These are phyloP conservation scores for Pinus tabuliformis DNA, from an alignment of 75 land plant species.

Conservation along the genomic window DNA sequence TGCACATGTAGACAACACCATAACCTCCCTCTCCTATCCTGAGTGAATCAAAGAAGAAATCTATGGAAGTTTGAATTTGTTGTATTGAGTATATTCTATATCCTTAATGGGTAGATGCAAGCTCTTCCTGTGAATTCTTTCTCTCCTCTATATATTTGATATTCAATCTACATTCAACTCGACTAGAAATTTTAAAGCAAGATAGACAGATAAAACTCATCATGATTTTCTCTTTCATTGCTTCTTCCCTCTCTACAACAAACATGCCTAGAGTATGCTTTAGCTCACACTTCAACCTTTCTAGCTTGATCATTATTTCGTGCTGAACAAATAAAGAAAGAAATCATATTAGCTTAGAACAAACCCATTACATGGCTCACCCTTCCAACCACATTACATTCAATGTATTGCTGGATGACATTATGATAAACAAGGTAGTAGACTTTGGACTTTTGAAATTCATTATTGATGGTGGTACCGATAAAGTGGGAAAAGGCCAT, in stretches of 20 bases:
- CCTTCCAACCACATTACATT: no score
- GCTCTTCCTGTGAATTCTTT: slow-evolving; percentile 33
- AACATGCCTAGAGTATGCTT: no score
- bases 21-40: no score
- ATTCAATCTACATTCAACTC: slow-evolving; percentile 28
- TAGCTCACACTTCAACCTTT: slow-evolving; percentile 11
- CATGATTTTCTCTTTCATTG: no score
- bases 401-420: no score
- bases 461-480: no score
- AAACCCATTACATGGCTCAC: background rate
- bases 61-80: slow-evolving; percentile 52
- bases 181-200: background rate
- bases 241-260: no score
- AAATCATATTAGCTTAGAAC: background rate
- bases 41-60: slow-evolving; percentile 14
- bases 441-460: no score
- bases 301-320: slow-evolving; percentile 30
- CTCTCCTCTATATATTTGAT: slow-evolving; percentile 23
- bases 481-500: no score
- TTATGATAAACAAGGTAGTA: no score
- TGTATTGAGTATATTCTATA: slow-evolving; percentile 54
- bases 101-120: slow-evolving; percentile 29
- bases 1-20: slow-evolving; percentile 1
- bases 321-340: background rate
- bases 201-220: no score